phyloP scores from a whole-genome alignment of 2,329 filamentous ascomycete species.

The Aspergillus sp. region DNA sequence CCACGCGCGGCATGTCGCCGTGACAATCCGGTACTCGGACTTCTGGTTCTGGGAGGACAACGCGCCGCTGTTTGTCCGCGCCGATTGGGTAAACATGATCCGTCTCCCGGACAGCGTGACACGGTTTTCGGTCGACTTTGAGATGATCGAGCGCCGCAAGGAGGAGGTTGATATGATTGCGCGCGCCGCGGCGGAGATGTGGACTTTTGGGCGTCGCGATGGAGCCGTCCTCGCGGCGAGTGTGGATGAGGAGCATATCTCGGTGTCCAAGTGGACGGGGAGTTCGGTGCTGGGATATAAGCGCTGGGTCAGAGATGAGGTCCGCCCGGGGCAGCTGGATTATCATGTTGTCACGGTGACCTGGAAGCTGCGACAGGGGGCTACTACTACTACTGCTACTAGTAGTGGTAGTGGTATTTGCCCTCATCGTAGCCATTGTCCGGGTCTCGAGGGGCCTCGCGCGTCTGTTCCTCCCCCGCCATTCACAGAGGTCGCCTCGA shows the following conservation, averaged over 20 bases:
- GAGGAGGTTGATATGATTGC: constrained; percentile 39
- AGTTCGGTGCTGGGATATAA: constrained; percentile 32
- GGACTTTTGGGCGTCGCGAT: constrained; percentile 28
- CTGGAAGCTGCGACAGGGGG: constrained; percentile 23
- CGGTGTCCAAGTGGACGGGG: constrained; percentile 37
- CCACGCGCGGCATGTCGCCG: constrained; percentile 27
- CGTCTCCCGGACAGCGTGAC: constrained; percentile 26
- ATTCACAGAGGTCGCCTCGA: no score
- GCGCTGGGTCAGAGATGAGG: constrained; percentile 39
- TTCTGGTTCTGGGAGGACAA: constrained; percentile 41
- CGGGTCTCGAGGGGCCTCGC: no score
- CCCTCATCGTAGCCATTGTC: no score
- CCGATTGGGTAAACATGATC: constrained; percentile 27
- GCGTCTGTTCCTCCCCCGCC: no score
- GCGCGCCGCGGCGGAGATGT: constrained; percentile 23
- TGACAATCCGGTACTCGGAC: constrained; percentile 44
- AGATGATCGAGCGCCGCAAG: constrained; percentile 40
- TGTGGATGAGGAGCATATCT: constrained; percentile 14
- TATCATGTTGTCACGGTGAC: constrained; percentile 38
- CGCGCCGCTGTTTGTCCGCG: constrained; percentile 26
- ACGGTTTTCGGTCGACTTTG: constrained; percentile 39
- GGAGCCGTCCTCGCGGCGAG: constrained; percentile 23
- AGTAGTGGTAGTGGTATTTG: no score
- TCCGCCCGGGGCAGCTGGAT: constrained; percentile 28
- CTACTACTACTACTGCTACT: no score